Evolutionary conservation across 305 asterid genomes (phyloP).

Genomic region (Euphrasia arctica): DNA sequence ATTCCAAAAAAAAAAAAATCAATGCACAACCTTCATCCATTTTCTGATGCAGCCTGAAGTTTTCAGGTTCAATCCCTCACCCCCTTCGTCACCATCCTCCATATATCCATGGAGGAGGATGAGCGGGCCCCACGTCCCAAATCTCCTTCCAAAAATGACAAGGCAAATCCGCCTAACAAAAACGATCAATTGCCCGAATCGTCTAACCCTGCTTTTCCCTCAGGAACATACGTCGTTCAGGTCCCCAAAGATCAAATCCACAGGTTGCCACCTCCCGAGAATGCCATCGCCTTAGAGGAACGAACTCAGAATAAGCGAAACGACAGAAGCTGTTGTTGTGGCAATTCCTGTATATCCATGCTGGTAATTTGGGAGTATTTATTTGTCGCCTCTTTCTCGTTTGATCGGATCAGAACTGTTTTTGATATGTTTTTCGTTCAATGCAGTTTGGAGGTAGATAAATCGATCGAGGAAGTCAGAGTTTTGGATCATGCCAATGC

Average conservation of each 20-base stretch:
- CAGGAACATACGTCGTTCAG: constrained; percentile 33
- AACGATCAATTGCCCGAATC: constrained; percentile 1
- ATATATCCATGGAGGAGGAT: constrained; percentile 20
- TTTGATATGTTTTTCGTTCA: background rate
- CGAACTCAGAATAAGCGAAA: background rate
- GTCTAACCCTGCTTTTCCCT: background rate
- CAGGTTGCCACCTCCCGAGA: constrained; percentile 35
- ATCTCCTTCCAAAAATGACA: background rate
- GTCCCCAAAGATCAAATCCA: constrained; percentile 40
- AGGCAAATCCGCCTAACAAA: background rate
- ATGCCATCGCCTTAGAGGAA: constrained; percentile 21
- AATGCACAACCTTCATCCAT: background rate
- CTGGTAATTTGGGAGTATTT: constrained; percentile 1
- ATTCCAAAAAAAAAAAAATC: background rate
- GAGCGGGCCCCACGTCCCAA: constrained; percentile 19
- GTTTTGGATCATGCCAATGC: background rate
- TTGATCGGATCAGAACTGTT: background rate
- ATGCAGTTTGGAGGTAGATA: constrained; percentile 9
- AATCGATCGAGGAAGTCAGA: background rate
- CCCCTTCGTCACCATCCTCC: constrained; percentile 20
- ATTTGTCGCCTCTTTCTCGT: background rate
- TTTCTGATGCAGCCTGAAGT: constrained; percentile 5
- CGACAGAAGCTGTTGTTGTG: constrained; percentile 5
- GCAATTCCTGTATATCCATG: background rate
- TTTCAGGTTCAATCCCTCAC: background rate